Evolutionary conservation across 805 yeast species (phyloP).

Genomic region (Cephaloascus fragrans): DNA sequence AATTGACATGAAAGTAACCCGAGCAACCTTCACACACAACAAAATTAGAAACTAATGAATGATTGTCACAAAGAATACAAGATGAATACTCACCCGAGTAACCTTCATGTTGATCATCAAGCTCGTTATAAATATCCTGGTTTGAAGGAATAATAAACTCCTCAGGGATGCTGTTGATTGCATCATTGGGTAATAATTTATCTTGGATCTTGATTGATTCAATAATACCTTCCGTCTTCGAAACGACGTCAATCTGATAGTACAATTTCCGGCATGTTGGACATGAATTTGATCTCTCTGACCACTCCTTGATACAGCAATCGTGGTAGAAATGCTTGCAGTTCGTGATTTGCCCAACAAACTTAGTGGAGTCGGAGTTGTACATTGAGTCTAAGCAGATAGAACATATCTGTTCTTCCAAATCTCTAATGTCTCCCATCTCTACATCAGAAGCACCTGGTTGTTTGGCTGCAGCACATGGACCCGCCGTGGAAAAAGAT

Average conservation of each 20-base stretch:
- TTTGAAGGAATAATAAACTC: constrained; percentile 18
- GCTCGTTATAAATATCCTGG: constrained; percentile 1
- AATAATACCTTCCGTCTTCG: constrained; percentile 5
- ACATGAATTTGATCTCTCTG: constrained; percentile 43
- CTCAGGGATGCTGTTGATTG: constrained; percentile 24
- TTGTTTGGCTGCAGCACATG: no score
- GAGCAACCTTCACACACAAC: constrained; percentile 23
- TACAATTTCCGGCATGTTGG: constrained; percentile 50
- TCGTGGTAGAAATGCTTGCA: constrained; percentile 52
- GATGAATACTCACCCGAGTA: neutral
- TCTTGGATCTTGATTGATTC: constrained; percentile 15
- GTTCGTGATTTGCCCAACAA: constrained; percentile 20
- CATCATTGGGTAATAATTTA: constrained; percentile 20
- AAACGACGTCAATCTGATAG: constrained; percentile 22
- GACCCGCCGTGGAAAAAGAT: no score
- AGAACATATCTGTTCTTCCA: constrained; percentile 41
- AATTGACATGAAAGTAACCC: constrained; percentile 26
- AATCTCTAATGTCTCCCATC: constrained; percentile 61
- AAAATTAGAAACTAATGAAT: constrained; percentile 5
- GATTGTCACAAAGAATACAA: neutral
- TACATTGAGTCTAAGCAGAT: constrained; percentile 44
- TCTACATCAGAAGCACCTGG: no score
- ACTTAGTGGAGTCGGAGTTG: constrained; percentile 6
- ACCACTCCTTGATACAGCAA: constrained; percentile 49
- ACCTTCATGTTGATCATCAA: neutral